Base-by-base conservation (phyloP, 495 filamentous ascomycete genomes). In the Podospora anserina region DNA sequence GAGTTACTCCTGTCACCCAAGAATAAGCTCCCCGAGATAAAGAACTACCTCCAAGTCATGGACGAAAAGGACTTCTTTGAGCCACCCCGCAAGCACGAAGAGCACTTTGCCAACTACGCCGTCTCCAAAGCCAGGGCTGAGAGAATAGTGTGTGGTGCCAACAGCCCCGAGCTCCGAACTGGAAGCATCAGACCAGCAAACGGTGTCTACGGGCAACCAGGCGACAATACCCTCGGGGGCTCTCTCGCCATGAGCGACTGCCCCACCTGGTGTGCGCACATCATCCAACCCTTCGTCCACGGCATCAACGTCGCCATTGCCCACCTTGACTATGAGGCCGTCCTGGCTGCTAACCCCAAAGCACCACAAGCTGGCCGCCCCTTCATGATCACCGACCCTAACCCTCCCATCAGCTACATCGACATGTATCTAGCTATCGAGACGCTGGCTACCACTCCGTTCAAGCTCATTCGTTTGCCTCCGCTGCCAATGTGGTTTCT, bases 131-230 rank as follows among this genome's bases (percentile, higher is more conserved):
- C 81, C 4, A 78, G 80, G 27, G 84, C 86, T 2, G 86, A 88
- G 74, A 67, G 77, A 5, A 74, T 86, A 16, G 82, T 88, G 0
- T 84, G 85, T 39, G 76, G 65, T 4, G 82, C 83, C 2, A 82
- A 86, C 63, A 62, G 76, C 18, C 71, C 74, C 32, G 19, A 73
- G 2, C 81, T 88, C 60, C 80, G 85, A 5, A 87, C 86, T 0
- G 86, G 86, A 20, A 83, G 83, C 69, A 87, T 88, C 66, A 78
- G 86, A 9, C 86, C 86, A 3, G 81, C 84, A 6, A 87, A 88
- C 73, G 86, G 85, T 5, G 83, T 88, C 30, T 87, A 88, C 68
- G 86, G 86, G 16, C 81, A 86, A 63, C 85, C 85, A 2, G 84
- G 76, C 5, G 83, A 86, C 69, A 81, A 81, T 34, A 84, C 82